These are phyloP conservation scores for Auricularia cornea DNA, from an alignment of 768 basidiomycete genomes.

Conservation along the genomic window DNA sequence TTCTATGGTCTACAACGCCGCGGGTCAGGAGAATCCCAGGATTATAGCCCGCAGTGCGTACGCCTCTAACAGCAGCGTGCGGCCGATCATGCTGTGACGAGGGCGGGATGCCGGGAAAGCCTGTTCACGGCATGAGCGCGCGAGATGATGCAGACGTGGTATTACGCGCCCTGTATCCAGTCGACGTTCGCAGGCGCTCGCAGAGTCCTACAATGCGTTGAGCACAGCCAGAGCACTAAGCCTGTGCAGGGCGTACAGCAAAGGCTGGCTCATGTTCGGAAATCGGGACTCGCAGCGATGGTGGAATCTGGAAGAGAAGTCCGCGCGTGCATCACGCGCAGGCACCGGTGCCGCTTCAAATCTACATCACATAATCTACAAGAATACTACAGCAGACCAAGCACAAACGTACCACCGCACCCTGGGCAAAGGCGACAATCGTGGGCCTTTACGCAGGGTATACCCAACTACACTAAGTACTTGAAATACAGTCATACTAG, in stretches of 20 bases:
- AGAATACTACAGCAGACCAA: too few species aligned
- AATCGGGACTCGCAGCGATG: not conserved
- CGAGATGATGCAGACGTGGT: not conserved
- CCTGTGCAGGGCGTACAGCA: not conserved
- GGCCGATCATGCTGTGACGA: conserved; percentile 55
- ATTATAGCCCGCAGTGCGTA: too few species aligned
- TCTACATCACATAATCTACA: too few species aligned
- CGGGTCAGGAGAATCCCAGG: too few species aligned
- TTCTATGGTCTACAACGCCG: conserved; percentile 78
- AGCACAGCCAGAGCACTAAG: not conserved
- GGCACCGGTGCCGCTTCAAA: not conserved
- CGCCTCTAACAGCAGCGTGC: conserved; percentile 79
- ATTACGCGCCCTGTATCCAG: conserved; percentile 64
- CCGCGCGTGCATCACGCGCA: not conserved
- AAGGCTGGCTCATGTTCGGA: not conserved
- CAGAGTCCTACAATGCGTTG: conserved; percentile 45
- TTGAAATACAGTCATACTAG: not conserved
- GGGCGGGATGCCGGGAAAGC: conserved; percentile 86
- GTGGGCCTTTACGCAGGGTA: not conserved
- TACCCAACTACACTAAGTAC: not conserved
- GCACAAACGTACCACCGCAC: not conserved
- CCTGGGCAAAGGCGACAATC: not conserved
- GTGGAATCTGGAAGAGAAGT: not conserved
- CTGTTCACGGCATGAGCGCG: conserved; percentile 24
- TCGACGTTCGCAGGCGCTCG: conserved; percentile 86